A percentile compares a stretch with the other conserved stretches of the same genome.
Evolutionary conservation across 2,329 filamentous ascomycete genomes (phyloP).

Genomic region (Claviceps sp.): DNA sequence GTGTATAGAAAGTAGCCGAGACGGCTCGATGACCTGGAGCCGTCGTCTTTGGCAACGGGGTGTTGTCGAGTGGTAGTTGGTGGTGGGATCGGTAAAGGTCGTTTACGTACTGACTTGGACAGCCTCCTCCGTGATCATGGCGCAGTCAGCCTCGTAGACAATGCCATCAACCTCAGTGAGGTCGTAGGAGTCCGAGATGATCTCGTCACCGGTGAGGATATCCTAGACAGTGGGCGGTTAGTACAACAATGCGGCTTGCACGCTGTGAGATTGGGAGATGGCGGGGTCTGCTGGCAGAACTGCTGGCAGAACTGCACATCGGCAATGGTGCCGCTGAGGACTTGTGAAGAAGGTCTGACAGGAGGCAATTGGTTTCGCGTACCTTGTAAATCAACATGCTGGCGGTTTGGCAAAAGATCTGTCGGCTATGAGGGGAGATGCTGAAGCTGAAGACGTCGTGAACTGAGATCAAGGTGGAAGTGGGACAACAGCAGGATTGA

Average conservation of each 20-base stretch:
- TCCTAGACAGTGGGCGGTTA: constrained; percentile 46
- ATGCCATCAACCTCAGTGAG: constrained; percentile 67
- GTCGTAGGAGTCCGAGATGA: constrained; percentile 90
- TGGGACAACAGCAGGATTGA: background rate
- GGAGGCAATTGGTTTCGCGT: constrained; percentile 12
- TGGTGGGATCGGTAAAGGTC: background rate
- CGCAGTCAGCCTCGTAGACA: constrained; percentile 83
- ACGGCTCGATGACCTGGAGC: background rate
- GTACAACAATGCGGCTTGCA: background rate
- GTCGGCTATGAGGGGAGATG: constrained; percentile 8
- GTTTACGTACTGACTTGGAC: constrained; percentile 54
- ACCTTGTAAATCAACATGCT: constrained; percentile 68
- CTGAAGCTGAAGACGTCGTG: constrained; percentile 5
- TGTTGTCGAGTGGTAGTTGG: background rate
- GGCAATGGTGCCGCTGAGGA: too few relatives aligned
- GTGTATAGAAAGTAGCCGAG: background rate
- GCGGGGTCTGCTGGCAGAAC: too few relatives aligned
- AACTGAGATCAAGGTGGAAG: constrained; percentile 1
- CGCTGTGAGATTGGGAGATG: constrained; percentile 1
- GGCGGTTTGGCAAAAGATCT: constrained; percentile 22
- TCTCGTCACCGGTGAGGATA: constrained; percentile 78
- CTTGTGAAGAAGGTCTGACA: too few relatives aligned
- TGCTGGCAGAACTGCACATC: too few relatives aligned
- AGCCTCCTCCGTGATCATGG: constrained; percentile 69
- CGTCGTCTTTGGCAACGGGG: too few relatives aligned